Evolutionary conservation across 257 asterid species (phyloP), one percentile per base, ranked within the genome.

Genomic region (Nicotiana sylvestris): DNA sequence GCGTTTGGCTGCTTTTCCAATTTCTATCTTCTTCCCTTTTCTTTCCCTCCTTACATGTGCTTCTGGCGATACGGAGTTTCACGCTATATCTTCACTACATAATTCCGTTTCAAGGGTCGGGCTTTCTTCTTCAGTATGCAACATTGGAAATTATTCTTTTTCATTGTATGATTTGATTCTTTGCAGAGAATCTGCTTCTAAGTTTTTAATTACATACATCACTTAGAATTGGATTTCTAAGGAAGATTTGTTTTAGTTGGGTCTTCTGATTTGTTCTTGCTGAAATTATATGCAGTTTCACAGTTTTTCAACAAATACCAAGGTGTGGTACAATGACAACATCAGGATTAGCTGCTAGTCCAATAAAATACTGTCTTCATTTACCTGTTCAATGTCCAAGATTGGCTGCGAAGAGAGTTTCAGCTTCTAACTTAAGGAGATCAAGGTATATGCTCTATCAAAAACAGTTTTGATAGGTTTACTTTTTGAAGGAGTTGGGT

Each of bases 271-370:
- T 60, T 29, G 46, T 65, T 61, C 68, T 61, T 21, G 2, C 78
- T 65, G 58, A 79, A 72, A 69, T 84, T 64, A 49, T 83, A 18
- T 76, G 76, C 84, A 60, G 86, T 77, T 82, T 78, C 83, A 13
- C 67, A 86, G 86, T 81, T 57, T 82, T 49, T 83, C 85, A 62
- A 62, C 82, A 79, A 55, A 49, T 76, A 69, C 46, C 30, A 70
- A 83, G 79, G 72, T 81, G 62, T 61, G 79, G 53, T 76, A 86
- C 82, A 86, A 89, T 89, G 83, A 81, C 90, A 82, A 78, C 91
- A 80, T 88, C 96, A 86, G 98, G 98, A 83, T 85, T 94, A 82
- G 86, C 90, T 58, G 91, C 88, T 84, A 85, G 88, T 87, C 93
- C 80, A 12, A 76, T 76, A 76, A 76, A 76, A 76, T 51, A 76